These are phyloP conservation scores for Lentinula aciculospora DNA, from an alignment of 768 basidiomycete species.

Conservation along the genomic window DNA sequence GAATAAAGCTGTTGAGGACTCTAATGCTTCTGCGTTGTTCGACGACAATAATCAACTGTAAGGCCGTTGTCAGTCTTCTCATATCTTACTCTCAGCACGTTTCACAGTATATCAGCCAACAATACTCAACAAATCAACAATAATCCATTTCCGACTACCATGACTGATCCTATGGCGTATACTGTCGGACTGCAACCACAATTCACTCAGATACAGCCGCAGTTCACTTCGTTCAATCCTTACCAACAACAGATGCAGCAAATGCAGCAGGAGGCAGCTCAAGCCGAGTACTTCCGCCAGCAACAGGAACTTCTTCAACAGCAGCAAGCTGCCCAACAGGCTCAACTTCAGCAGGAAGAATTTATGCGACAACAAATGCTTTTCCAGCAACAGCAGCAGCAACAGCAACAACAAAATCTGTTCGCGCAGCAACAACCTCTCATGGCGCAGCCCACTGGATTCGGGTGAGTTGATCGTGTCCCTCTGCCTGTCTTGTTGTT, in stretches of 20 bases:
- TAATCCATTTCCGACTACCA: constrained; percentile 53
- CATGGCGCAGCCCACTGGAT: constrained; percentile 64
- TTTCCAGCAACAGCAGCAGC: constrained; percentile 44
- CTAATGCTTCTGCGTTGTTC: constrained; percentile 72
- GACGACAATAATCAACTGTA: constrained; percentile 83
- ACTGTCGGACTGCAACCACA: constrained; percentile 52
- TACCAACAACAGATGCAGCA: constrained; percentile 92
- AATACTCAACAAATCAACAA: constrained; percentile 24
- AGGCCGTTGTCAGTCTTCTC: constrained; percentile 19
- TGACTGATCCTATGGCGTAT: constrained; percentile 56
- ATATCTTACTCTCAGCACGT: neutral
- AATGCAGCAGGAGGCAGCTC: constrained; percentile 83
- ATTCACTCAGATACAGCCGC: constrained; percentile 40
- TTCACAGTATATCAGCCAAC: constrained; percentile 24
- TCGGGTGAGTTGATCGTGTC: constrained; percentile 44
- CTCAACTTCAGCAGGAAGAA: constrained; percentile 33
- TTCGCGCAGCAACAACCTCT: constrained; percentile 39
- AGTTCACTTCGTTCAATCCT: constrained; percentile 87
- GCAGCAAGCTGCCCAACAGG: constrained; percentile 24
- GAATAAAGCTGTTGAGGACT: constrained; percentile 62
- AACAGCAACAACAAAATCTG: constrained; percentile 42
- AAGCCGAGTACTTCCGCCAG: constrained; percentile 70
- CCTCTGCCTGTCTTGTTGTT: neutral
- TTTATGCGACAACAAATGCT: constrained; percentile 55
- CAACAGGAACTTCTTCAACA: constrained; percentile 38